phyloP scores from a whole-genome alignment of 2,329 filamentous ascomycete genomes.

The Sphaerulina musiva region DNA sequence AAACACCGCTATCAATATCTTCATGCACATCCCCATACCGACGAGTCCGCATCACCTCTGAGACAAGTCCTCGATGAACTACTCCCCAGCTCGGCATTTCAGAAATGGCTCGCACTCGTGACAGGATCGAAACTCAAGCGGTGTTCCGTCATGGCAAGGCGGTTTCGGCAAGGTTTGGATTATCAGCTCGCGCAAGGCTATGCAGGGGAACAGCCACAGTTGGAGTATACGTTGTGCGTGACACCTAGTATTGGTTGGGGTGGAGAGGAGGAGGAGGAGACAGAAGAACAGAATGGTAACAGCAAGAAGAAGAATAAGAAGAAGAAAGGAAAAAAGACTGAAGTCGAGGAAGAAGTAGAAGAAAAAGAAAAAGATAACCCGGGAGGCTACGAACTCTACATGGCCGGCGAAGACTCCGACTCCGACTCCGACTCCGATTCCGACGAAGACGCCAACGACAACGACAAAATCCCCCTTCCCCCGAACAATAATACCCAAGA shows the following conservation, averaged over 20 bases:
- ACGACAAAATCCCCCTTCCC: too few relatives aligned
- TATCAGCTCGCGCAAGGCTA: constrained; percentile 90
- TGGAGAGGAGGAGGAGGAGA: constrained; percentile 56
- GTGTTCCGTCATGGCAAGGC: constrained; percentile 71
- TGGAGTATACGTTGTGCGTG: constrained; percentile 82
- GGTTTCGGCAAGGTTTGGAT: constrained; percentile 80
- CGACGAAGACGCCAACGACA: too few relatives aligned
- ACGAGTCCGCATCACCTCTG: constrained; percentile 50
- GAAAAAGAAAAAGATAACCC: constrained; percentile 47
- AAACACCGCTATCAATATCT: constrained; percentile 91
- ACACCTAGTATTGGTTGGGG: constrained; percentile 85
- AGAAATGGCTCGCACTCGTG: constrained; percentile 78
- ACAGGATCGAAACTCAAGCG: constrained; percentile 69
- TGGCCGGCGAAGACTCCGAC: constrained; percentile 78
- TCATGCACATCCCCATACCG: constrained; percentile 37
- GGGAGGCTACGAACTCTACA: constrained; percentile 82
- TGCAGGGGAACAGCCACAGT: constrained; percentile 61
- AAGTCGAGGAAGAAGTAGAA: constrained; percentile 45
- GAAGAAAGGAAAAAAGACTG: constrained; percentile 22
- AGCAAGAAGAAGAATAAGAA: constrained; percentile 30
- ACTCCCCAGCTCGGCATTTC: constrained; percentile 78
- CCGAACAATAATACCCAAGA: too few relatives aligned
- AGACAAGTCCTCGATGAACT: constrained; percentile 72
- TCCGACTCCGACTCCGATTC: constrained; percentile 25
- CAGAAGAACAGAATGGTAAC: constrained; percentile 40